These are phyloP conservation scores for Aotearoamyces nothofagi DNA, from an alignment of 2,329 filamentous ascomycete species.

Conservation along the genomic window DNA sequence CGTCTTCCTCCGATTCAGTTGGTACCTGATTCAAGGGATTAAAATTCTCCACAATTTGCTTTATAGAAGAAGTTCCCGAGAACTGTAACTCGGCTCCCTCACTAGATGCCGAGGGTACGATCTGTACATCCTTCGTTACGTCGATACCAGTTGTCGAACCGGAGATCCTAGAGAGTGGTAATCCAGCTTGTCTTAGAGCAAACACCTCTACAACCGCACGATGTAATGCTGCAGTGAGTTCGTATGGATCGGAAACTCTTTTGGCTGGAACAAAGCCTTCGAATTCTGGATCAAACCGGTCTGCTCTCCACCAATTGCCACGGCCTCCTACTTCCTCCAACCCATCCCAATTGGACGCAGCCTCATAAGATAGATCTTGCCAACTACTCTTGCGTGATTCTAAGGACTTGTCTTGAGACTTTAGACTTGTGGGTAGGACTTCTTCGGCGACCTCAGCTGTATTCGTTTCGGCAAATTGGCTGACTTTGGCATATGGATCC, in stretches of 20 bases:
- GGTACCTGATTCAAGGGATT: too few species aligned
- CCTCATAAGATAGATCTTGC: conserved; percentile 28
- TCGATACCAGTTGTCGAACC: conserved; percentile 6
- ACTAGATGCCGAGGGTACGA: conserved; percentile 9
- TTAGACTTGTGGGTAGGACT: too few species aligned
- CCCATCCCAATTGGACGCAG: conserved; percentile 32
- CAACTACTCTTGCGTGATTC: too few species aligned
- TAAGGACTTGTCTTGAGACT: too few species aligned
- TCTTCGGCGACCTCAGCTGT: conserved; percentile 2
- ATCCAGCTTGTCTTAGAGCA: conserved; percentile 28
- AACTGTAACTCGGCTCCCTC: conserved; percentile 12
- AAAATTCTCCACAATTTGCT: conserved; percentile 7
- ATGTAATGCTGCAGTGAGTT: conserved; percentile 29
- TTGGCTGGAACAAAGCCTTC: conserved; percentile 23
- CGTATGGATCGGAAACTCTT: conserved; percentile 19
- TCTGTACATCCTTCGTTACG: conserved; percentile 12
- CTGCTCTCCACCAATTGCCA: conserved; percentile 24
- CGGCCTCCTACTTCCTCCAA: conserved; percentile 37
- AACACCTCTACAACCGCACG: conserved; percentile 40
- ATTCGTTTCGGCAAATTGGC: conserved; percentile 11
- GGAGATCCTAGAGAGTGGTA: conserved; percentile 12
- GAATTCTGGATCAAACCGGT: conserved; percentile 22
- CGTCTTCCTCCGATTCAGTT: conserved; percentile 14
- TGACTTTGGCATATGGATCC: conserved; percentile 29
- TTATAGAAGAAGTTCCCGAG: conserved; percentile 4